These are phyloP conservation scores for Pseudogymnoascus sp. DNA, from an alignment of 2,329 filamentous ascomycete species.

Conservation along the genomic window DNA sequence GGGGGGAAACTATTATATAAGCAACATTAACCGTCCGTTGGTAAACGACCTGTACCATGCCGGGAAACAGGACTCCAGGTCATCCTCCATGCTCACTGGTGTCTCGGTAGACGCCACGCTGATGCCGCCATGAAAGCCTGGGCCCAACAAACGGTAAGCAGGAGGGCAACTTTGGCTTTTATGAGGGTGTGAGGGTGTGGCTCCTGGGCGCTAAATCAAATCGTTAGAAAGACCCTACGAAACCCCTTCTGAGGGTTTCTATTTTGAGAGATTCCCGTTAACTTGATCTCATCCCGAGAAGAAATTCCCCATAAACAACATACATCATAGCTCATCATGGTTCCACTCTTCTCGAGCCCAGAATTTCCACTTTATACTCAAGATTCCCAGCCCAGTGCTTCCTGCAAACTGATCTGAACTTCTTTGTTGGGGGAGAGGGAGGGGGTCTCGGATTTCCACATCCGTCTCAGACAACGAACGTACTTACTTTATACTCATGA, in stretches of 20 bases:
- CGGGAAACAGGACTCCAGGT: background rate
- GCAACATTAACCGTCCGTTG: background rate
- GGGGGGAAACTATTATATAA: background rate
- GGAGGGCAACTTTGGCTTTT: background rate
- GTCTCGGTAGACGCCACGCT: slow-evolving; percentile 3
- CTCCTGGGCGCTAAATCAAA: slow-evolving; percentile 3
- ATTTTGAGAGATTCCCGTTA: background rate
- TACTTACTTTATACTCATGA: background rate
- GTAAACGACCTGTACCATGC: background rate
- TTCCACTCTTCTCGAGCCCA: background rate
- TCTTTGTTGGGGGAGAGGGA: background rate
- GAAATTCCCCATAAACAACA: background rate
- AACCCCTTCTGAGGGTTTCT: background rate
- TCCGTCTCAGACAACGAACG: background rate
- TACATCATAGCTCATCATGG: background rate
- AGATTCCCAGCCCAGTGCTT: background rate
- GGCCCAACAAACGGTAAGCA: background rate
- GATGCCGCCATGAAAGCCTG: background rate
- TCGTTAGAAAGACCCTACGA: background rate
- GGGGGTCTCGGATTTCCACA: background rate
- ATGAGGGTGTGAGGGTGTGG: background rate
- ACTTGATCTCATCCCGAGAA: background rate
- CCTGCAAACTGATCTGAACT: background rate
- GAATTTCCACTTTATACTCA: background rate
- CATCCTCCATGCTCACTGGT: background rate